Evolutionary conservation across 2,329 filamentous ascomycete genomes (phyloP).

Genomic region (Aspergillus brasiliensis): DNA sequence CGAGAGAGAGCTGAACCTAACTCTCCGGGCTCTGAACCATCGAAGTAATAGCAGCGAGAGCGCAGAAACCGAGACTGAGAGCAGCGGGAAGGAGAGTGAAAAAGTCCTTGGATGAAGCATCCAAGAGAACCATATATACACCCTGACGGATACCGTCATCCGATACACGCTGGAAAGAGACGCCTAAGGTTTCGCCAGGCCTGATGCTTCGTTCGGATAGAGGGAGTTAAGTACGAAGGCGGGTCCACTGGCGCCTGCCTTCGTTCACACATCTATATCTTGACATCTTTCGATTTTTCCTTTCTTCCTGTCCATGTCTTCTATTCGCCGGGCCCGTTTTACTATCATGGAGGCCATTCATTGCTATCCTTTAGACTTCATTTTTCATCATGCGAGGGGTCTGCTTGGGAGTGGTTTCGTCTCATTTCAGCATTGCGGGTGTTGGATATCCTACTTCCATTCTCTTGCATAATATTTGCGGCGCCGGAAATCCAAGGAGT

Average conservation of each 20-base stretch:
- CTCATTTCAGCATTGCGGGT: conserved; percentile 14
- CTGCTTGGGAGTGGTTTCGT: conserved; percentile 2
- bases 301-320: conserved; percentile 2
- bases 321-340: not conserved
- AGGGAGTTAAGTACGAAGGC: conserved; percentile 12
- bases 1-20: conserved; percentile 57
- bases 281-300: conserved; percentile 1
- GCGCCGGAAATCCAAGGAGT: not conserved
- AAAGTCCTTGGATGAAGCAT: conserved; percentile 24
- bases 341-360: not conserved
- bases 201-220: conserved; percentile 38
- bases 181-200: conserved; percentile 29
- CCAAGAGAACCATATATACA: conserved; percentile 26
- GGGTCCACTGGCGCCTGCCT: not conserved
- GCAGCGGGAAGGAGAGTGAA: conserved; percentile 42
- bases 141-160: conserved; percentile 41
- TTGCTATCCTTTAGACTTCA: conserved; percentile 1
- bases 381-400: conserved; percentile 8
- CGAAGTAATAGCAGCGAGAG: conserved; percentile 33
- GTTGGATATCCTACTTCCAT: conserved; percentile 12
- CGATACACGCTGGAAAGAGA: conserved; percentile 29
- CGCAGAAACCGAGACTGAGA: conserved; percentile 41
- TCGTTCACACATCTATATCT: not conserved
- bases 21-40: conserved; percentile 36
- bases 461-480: not conserved